Conservation (phyloP, 164 flowering plant species). For the Vitis cinerea region DNA sequence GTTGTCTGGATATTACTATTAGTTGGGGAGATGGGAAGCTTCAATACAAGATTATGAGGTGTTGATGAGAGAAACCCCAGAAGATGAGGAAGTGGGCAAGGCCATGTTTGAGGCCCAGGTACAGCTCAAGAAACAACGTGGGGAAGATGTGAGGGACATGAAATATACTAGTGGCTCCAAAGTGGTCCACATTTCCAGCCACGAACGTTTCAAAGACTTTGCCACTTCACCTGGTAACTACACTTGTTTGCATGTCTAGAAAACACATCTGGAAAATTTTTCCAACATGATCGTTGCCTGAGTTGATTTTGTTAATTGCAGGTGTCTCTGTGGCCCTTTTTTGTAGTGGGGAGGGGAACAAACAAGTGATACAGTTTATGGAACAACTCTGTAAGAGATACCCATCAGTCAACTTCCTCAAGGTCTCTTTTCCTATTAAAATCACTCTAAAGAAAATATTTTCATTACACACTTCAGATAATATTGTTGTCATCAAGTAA, state of each 20-base stretch:
- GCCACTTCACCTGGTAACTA: background rate
- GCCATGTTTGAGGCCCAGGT: conserved; percentile 53
- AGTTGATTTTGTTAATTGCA: too few relatives aligned
- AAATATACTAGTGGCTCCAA: conserved; percentile 7
- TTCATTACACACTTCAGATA: too few relatives aligned
- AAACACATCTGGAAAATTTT: background rate
- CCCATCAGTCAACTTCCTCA: conserved; percentile 5
- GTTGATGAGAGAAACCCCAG: conserved; percentile 54
- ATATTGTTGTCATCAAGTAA: too few relatives aligned
- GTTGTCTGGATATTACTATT: background rate
- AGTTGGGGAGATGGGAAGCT: conserved; percentile 85
- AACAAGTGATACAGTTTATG: background rate
- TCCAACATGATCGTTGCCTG: background rate
- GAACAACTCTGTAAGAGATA: conserved; percentile 1
- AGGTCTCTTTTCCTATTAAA: background rate
- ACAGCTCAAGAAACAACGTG: conserved; percentile 48
- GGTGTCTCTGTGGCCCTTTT: too few relatives aligned
- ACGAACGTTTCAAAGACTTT: background rate
- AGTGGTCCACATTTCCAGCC: background rate
- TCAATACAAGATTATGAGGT: conserved; percentile 78
- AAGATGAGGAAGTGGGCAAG: conserved; percentile 50
- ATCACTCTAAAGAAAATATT: too few relatives aligned
- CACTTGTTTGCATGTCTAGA: background rate
- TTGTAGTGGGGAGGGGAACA: too few relatives aligned
- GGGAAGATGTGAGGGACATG: conserved; percentile 30